Evolutionary conservation across 495 filamentous ascomycete species (phyloP).

Genomic region (Oleoguttula mirabilis): DNA sequence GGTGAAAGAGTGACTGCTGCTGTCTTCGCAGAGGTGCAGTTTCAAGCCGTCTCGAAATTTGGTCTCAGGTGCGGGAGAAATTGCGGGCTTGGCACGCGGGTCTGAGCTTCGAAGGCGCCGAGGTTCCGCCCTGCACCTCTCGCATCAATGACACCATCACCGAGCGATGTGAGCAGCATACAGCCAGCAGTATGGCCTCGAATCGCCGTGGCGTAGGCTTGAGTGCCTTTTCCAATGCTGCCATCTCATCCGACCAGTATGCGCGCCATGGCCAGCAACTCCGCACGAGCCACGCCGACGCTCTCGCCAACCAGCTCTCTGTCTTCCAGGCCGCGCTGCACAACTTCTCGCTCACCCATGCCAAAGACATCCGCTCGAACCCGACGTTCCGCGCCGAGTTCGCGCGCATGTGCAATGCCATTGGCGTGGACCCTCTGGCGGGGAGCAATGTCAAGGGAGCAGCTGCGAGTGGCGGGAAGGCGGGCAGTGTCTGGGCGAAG

Average conservation of each 20-base stretch:
- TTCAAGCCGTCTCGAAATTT: not conserved
- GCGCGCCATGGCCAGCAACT: conserved; percentile 78
- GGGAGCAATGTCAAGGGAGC: conserved; percentile 47
- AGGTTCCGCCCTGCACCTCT: not conserved
- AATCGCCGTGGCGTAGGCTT: conserved; percentile 61
- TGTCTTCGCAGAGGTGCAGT: not conserved
- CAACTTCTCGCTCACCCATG: conserved; percentile 87
- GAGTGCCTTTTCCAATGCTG: conserved; percentile 75
- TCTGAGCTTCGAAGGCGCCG: not conserved
- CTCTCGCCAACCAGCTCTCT: conserved; percentile 79
- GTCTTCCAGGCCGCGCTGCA: conserved; percentile 91
- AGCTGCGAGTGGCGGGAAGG: conserved; percentile 29
- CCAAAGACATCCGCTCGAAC: conserved; percentile 87
- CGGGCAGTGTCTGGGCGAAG: conserved; percentile 74
- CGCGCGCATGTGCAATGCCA: conserved; percentile 93
- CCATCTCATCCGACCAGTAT: conserved; percentile 69
- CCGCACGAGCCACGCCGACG: conserved; percentile 64
- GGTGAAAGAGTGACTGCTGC: conserved; percentile 2
- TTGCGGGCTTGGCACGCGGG: not conserved
- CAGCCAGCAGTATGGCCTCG: conserved; percentile 21
- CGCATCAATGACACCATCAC: not conserved
- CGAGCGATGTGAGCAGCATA: not conserved
- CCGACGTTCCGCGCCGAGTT: conserved; percentile 93
- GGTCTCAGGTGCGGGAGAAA: not conserved
- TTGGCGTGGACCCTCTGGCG: conserved; percentile 86